These are phyloP conservation scores for Trypanosoma lewisi DNA, from an alignment of 208 protist genomes.

Conservation along the genomic window DNA sequence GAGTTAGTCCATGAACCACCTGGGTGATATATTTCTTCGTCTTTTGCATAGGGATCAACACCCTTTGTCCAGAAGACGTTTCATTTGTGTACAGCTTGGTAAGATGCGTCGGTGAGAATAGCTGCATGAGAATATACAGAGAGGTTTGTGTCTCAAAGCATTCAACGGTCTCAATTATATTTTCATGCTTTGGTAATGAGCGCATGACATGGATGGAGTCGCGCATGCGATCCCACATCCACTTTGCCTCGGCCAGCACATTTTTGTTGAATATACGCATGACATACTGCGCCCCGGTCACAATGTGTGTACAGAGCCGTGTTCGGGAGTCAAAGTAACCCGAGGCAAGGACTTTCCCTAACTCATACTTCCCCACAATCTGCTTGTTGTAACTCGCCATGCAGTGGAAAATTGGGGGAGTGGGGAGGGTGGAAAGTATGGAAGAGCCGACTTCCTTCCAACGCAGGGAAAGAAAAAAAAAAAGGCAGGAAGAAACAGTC, in stretches of 20 bases:
- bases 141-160: conserved; percentile 81
- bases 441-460: no score
- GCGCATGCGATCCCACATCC: conserved; percentile 83
- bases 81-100: conserved; percentile 59
- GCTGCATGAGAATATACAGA: conserved; percentile 86
- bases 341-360: conserved; percentile 66
- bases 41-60: conserved; percentile 22
- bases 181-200: conserved; percentile 72
- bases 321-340: conserved; percentile 88
- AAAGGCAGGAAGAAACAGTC: no score
- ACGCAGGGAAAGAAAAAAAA: no score
- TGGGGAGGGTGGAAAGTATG: background rate
- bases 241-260: conserved; percentile 65
- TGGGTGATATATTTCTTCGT: conserved; percentile 59
- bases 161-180: conserved; percentile 85
- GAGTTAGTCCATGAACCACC: conserved; percentile 63
- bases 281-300: conserved; percentile 76
- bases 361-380: conserved; percentile 85
- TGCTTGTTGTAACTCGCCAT: conserved; percentile 29
- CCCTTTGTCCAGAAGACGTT: conserved; percentile 12
- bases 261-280: conserved; percentile 82
- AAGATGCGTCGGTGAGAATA: conserved; percentile 69
- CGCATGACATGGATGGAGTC: conserved; percentile 82
- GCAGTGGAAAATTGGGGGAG: no score
- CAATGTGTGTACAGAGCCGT: conserved; percentile 73